phyloP scores from a whole-genome alignment of 2,329 filamentous ascomycete genomes.

The Aureobasidium sp. region DNA sequence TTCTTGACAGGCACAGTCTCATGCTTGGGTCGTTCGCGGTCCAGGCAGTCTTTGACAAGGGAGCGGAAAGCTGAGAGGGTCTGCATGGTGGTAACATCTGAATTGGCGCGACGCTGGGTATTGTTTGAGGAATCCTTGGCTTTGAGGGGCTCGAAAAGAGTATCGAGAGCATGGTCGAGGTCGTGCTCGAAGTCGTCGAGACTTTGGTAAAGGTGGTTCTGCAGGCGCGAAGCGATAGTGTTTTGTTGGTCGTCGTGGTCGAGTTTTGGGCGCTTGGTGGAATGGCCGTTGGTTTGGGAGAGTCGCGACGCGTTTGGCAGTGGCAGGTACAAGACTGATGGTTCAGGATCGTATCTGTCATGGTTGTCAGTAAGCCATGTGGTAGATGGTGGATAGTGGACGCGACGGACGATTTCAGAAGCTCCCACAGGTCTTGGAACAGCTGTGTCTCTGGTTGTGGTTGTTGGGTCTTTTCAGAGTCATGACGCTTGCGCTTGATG shows the following conservation, averaged over 20 bases:
- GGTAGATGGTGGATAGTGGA: neutral
- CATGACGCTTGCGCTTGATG: conserved; percentile 38
- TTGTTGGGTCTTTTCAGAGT: conserved; percentile 29
- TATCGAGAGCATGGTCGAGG: conserved; percentile 34
- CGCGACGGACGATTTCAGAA: conserved; percentile 35
- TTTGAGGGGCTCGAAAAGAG: conserved; percentile 32
- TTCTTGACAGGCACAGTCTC: conserved; percentile 8
- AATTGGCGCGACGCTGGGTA: conserved; percentile 24
- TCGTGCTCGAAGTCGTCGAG: conserved; percentile 28
- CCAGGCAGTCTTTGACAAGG: conserved; percentile 25
- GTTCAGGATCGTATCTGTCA: conserved; percentile 34
- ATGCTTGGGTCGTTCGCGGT: conserved; percentile 21
- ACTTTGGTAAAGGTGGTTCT: conserved; percentile 32
- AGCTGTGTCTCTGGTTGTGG: conserved; percentile 23
- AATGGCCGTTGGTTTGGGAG: conserved; percentile 32
- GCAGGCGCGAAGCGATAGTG: conserved; percentile 35
- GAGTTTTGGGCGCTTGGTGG: conserved; percentile 40
- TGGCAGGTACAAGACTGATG: conserved; percentile 39
- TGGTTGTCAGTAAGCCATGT: conserved; percentile 16
- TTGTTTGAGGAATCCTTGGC: conserved; percentile 19
- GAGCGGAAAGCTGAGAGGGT: conserved; percentile 25
- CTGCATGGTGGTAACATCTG: conserved; percentile 32
- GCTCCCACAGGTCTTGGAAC: conserved; percentile 36
- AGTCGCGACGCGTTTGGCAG: conserved; percentile 23
- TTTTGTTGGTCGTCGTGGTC: conserved; percentile 28